Base-by-base conservation (phyloP, 176 grass and related monocot species). In the Panicum miliaceum region DNA sequence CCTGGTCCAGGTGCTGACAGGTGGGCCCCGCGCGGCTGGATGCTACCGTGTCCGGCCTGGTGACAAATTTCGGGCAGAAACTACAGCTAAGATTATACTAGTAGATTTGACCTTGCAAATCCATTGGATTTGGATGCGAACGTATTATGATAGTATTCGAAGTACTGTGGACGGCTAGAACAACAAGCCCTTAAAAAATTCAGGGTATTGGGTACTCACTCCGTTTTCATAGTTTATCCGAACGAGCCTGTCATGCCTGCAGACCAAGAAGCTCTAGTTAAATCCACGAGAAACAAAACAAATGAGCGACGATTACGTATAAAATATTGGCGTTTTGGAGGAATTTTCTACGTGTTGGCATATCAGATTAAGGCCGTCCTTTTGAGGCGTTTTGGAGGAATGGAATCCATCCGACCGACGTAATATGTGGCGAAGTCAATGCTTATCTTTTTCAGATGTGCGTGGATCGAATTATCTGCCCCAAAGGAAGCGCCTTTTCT, bases 381-480 rank as follows among this genome's bases (percentile, higher is more conserved):
- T 84, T 76, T 76, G 47, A 70, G 34, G 22, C n/a, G 27, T 53
- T 57, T 19, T 43, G 36, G 18, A 34, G 11, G 72, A 82, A 77
- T 66, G 72, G 62, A 40, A 64, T 32, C 29, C 11, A 47, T 77
- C 47, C 35, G 58, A n/a, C 22, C 27, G 43, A 50, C 29, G 62
- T n/a, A 35, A 37, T 25, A 19, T 64, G 27, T 52, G 57, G 59
- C 12, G 12, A 86, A 67, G 46, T 66, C 85, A 56, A 53, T 81
- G 84, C 68, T 72, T 63, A 73, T 75, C 82, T 45, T 82, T 82
- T 65, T 68, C 56, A 82, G 72, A 77, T 77, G 78, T 64, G 78
- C 56, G 76, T 85, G 72, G 57, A 90, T 56, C 45, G 0, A 82
- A 71, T 42, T 76, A 68, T 77, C 51, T 34, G 53, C 77, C 9